Evolutionary conservation across 2,329 filamentous ascomycete genomes (phyloP), one percentile per base, ranked within the genome.

Genomic region (Lachnellula hyalina): DNA sequence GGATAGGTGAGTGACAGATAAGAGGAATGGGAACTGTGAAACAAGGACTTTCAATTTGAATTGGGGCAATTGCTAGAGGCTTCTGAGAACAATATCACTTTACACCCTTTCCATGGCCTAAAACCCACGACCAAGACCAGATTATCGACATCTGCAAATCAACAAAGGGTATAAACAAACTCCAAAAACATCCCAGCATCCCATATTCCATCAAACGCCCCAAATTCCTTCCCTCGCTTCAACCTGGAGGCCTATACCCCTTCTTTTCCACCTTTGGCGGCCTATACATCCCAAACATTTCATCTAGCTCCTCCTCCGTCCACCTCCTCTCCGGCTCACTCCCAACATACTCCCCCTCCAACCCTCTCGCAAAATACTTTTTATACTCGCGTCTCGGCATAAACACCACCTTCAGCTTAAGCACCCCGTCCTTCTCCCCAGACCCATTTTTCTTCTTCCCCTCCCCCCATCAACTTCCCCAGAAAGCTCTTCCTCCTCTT

Each of bases 301-400:
- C 54, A 41, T 68, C 63, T 21, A 69, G 51, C 52, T 69, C 66
- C 49, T 63, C 63, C 56, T 67, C 65, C 3, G 53, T 68, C 67
- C 67, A 69, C 41, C 58, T 47, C 34, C 61, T 58, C 51, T 63
- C 53, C 35, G 65, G 61, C 53, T 66, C 67, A 21, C 54, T 67
- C 21, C 66, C 67, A 36, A 66, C 56, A 56, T 69, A 69, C 14
- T 51, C 54, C 4, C 65, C 65, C 21, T 57, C 54, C 9, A 53
- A n/a, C 34, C 62, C 67, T n/a, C 64, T 51, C 15, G 67, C 67
- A 54, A 69, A 69, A 32, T 47, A 61, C 47, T 65, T 66, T 28
- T 57, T 41, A 40, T 68, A 69, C 21, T 69, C 67, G 32, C 57
- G 35, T 44, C 66, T 55, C 14, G 67, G 67, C 67, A 69, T 69